These are phyloP conservation scores for Aegilops bicornis DNA, from an alignment of 176 grass and related monocot species.

Conservation along the genomic window DNA sequence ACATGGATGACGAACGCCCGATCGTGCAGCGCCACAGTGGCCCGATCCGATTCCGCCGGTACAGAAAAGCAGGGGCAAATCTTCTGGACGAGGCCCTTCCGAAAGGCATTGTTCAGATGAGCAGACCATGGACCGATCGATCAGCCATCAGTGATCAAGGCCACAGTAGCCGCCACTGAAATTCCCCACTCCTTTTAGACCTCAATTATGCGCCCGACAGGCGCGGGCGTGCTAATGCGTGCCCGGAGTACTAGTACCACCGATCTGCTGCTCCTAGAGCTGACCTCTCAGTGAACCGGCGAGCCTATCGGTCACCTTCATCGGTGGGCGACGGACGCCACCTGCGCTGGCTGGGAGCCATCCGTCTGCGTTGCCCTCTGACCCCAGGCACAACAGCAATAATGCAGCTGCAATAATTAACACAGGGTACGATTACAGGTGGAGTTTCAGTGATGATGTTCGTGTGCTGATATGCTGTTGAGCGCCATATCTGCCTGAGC, in stretches of 20 bases:
- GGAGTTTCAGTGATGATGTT: neutral
- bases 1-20: neutral
- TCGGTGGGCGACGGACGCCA: neutral
- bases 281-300: slow-evolving; percentile 23
- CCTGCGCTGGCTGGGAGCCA: neutral
- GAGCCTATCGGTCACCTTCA: neutral
- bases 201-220: slow-evolving; percentile 52
- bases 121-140: neutral
- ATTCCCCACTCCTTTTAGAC: neutral
- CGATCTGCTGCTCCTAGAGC: slow-evolving; percentile 9
- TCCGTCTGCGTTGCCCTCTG: slow-evolving; percentile 13
- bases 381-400: slow-evolving; percentile 23
- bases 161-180: slow-evolving; percentile 31
- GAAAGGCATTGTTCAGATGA: neutral
- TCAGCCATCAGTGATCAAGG: too few species aligned
- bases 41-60: slow-evolving; percentile 21
- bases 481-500: slow-evolving; percentile 2
- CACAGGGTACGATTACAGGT: neutral
- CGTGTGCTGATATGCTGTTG: slow-evolving; percentile 12
- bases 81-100: neutral
- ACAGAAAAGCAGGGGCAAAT: slow-evolving; percentile 28
- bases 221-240: slow-evolving; percentile 1
- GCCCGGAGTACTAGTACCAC: neutral
- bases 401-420: slow-evolving; percentile 2
- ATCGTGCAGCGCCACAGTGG: neutral